Base-by-base conservation (phyloP, 768 basidiomycete species). In the Psilocybe cyanescens region DNA sequence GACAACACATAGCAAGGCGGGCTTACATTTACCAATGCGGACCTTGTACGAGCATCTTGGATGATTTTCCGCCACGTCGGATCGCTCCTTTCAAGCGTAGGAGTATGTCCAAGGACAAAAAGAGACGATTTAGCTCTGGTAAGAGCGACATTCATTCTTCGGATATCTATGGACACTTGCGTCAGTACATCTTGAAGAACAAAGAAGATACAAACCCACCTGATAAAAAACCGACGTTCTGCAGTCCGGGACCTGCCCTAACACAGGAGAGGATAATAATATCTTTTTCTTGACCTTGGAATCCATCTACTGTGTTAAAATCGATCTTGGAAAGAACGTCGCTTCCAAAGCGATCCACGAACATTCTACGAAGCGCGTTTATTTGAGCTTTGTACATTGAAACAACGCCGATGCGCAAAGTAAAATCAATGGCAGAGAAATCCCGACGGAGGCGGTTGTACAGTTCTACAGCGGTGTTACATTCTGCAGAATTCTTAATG, bases 241-340 rank as follows among this genome's bases (percentile, higher is more conserved):
- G 82, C 17, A 94, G 73, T n/a, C 91, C 89, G 16, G 92, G 88
- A 4, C 97, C 95, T 8, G 95, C 92, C 64, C 97, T 87, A 17
- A 99, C 97, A 72, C 95, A 97, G 3, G 97, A 99, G 17, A 99
- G 81, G 65, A 99, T 98, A 75, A 99, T 97, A 56, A 99, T 86
- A 67, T 97, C 94, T 73, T 99, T 99, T 74, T 99, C 97, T 77
- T 99, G 97, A 51, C 97, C 97, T 74, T 99, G 97, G 71, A 99
- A 99, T 8, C 97, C 97, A 75, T 99, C 97, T 41, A 99, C 97
- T 0, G 97, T 99, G 71, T 97, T 92, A 78, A 99, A 98, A 69
- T 96, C 91, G 41, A 99, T 86, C 46, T 82, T 86, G 33, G 81
- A 81, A 1, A 89, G 68, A 19, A 97, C 86, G 24, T 86, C 82